Conservation (phyloP, 2,329 filamentous ascomycete genomes). For the Cladosporium sp. region DNA sequence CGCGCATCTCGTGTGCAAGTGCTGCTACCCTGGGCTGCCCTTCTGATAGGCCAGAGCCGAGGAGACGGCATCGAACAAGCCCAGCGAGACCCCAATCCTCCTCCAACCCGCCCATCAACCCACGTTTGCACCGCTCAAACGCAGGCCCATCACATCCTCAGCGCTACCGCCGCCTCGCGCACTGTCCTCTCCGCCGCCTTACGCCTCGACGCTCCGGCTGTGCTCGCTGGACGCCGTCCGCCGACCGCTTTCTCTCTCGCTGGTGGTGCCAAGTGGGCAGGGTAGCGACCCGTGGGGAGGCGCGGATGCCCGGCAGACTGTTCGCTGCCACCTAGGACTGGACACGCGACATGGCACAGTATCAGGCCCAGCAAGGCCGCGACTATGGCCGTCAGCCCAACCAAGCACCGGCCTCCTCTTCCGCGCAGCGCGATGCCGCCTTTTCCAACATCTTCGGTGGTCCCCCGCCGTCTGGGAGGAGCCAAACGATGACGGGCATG, state of each 20-base stretch:
- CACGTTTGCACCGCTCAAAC: neutral
- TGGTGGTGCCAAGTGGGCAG: constrained; percentile 6
- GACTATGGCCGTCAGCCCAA: constrained; percentile 46
- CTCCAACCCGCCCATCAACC: neutral
- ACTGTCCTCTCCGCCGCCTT: neutral
- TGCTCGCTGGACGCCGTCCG: neutral
- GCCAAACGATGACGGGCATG: constrained; percentile 91
- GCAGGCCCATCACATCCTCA: neutral
- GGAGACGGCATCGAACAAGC: too few relatives aligned
- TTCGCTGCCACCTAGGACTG: constrained; percentile 16
- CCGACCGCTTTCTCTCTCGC: neutral
- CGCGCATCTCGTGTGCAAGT: too few relatives aligned
- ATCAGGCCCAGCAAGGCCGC: constrained; percentile 59
- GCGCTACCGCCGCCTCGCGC: neutral
- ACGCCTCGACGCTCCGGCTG: neutral
- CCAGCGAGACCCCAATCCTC: neutral
- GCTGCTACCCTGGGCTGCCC: too few relatives aligned
- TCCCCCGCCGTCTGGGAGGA: constrained; percentile 79
- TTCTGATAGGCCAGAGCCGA: too few relatives aligned
- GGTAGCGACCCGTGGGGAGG: constrained; percentile 14
- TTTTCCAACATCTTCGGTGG: constrained; percentile 95
- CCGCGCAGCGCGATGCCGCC: constrained; percentile 80
- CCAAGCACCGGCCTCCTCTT: constrained; percentile 51
- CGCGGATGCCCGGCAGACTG: constrained; percentile 19
- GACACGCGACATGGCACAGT: constrained; percentile 54